These are phyloP conservation scores for Dendrobium chrysotoxum DNA, from an alignment of 106 monocot genomes.

Conservation along the genomic window DNA sequence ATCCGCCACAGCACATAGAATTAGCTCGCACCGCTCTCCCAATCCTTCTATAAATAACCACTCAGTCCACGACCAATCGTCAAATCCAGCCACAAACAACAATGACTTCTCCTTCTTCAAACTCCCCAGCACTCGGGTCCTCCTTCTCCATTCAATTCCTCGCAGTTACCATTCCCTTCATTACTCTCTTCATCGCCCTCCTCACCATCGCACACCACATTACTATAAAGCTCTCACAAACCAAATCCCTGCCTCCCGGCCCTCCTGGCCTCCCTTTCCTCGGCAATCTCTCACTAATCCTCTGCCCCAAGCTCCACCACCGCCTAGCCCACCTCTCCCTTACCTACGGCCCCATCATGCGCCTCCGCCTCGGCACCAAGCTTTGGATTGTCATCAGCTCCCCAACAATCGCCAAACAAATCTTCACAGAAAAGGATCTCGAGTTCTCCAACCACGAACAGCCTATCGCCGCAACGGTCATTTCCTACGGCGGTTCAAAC, in stretches of 20 bases:
- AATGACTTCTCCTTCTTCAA: too few species aligned
- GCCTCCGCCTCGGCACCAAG: conserved; percentile 32
- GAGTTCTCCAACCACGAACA: conserved; percentile 41
- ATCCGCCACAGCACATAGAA: too few species aligned
- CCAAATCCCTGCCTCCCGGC: conserved; percentile 17
- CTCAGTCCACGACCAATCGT: too few species aligned
- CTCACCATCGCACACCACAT: too few species aligned
- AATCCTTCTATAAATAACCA: too few species aligned
- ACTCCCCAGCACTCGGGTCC: too few species aligned
- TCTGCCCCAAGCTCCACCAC: conserved; percentile 29
- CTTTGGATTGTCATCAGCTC: conserved; percentile 38
- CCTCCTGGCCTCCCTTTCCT: conserved; percentile 33
- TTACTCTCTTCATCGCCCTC: too few species aligned
- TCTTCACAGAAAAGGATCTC: conserved; percentile 27
- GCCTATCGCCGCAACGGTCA: conserved; percentile 17
- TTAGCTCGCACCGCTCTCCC: too few species aligned
- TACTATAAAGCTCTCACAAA: too few species aligned
- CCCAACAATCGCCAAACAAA: conserved; percentile 11
- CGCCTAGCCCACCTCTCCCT: conserved; percentile 28
- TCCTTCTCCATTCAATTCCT: too few species aligned
- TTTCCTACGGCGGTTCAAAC: conserved; percentile 37
- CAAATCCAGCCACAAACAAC: too few species aligned
- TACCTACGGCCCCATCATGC: conserved; percentile 37
- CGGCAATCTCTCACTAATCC: conserved; percentile 30
- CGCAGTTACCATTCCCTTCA: too few species aligned